Conservation (phyloP, 345 rosid genomes). For the Camelina neglecta region DNA sequence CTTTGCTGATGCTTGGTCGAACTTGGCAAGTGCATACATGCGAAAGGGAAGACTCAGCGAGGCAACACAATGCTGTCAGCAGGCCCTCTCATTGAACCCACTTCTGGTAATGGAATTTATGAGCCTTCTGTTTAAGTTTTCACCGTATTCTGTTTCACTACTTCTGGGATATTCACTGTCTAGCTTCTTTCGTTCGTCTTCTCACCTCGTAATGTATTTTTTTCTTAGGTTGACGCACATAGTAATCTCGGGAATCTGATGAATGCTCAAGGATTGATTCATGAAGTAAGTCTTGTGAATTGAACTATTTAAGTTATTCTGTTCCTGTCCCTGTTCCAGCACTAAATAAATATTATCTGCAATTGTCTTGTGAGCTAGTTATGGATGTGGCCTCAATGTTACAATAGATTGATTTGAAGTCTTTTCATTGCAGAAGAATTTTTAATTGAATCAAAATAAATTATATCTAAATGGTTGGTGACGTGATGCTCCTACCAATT, state of each 20-base stretch:
- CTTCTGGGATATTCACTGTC: neutral
- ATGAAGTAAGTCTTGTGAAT: slow-evolving; percentile 74
- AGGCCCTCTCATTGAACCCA: slow-evolving; percentile 89
- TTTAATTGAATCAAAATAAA: neutral
- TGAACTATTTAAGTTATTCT: neutral
- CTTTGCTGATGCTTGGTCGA: slow-evolving; percentile 99
- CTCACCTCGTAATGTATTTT: slow-evolving; percentile 28
- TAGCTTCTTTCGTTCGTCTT: slow-evolving; percentile 14
- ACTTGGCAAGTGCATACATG: slow-evolving; percentile 97
- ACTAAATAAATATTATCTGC: slow-evolving; percentile 25
- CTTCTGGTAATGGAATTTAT: slow-evolving; percentile 63
- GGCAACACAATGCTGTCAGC: slow-evolving; percentile 97
- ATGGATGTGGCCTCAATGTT: slow-evolving; percentile 12
- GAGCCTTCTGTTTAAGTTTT: slow-evolving; percentile 1
- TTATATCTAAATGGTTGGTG: no score
- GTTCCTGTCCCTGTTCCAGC: slow-evolving; percentile 22
- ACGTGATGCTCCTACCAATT: no score
- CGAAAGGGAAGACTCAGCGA: slow-evolving; percentile 91
- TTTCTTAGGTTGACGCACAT: slow-evolving; percentile 88
- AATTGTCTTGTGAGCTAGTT: slow-evolving; percentile 30
- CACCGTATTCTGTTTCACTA: slow-evolving; percentile 4
- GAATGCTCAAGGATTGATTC: slow-evolving; percentile 94
- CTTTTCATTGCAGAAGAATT: slow-evolving; percentile 14
- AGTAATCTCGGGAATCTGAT: slow-evolving; percentile 91
- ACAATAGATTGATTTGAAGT: slow-evolving; percentile 12